Percentiles rank a stretch among this genome's conserved stretches.
Evolutionary conservation across 768 basidiomycete genomes (phyloP).

Genomic region (Suillus americanus): DNA sequence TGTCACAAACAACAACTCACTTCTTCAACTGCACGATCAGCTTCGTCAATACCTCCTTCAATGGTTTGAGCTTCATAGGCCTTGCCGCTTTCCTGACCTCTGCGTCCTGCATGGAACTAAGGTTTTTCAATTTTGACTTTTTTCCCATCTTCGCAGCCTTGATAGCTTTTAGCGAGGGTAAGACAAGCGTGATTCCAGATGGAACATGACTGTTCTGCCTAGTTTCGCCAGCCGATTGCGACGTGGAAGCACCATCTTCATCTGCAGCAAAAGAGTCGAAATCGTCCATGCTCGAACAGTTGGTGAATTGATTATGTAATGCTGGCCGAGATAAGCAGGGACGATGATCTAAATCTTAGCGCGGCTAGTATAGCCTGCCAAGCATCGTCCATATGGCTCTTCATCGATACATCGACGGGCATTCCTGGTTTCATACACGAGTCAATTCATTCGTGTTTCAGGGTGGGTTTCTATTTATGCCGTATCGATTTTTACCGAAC

Average conservation of each 20-base stretch:
- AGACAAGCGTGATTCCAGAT: constrained; percentile 62
- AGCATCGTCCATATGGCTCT: background rate
- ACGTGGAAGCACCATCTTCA: constrained; percentile 32
- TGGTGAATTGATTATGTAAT: constrained; percentile 13
- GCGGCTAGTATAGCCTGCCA: background rate
- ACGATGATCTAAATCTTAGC: constrained; percentile 1
- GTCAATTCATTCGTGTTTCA: background rate
- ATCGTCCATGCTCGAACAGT: constrained; percentile 31
- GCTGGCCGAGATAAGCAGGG: constrained; percentile 3
- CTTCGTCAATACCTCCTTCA: constrained; percentile 70
- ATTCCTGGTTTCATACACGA: background rate
- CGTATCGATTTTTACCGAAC: background rate
- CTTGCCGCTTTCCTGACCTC: constrained; percentile 42
- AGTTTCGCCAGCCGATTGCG: constrained; percentile 22
- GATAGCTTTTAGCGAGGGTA: constrained; percentile 64
- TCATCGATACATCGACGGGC: background rate
- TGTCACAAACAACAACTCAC: constrained; percentile 35
- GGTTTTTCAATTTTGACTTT: constrained; percentile 40
- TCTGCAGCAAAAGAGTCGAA: constrained; percentile 25
- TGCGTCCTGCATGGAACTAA: constrained; percentile 20
- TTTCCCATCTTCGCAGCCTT: constrained; percentile 56
- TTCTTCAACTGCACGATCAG: constrained; percentile 75
- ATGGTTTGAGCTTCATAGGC: constrained; percentile 73
- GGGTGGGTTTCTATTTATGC: background rate
- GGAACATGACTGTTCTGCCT: constrained; percentile 19